Evolutionary conservation across 2,329 filamentous ascomycete genomes (phyloP).

Genomic region (Colletotrichum falcatum): DNA sequence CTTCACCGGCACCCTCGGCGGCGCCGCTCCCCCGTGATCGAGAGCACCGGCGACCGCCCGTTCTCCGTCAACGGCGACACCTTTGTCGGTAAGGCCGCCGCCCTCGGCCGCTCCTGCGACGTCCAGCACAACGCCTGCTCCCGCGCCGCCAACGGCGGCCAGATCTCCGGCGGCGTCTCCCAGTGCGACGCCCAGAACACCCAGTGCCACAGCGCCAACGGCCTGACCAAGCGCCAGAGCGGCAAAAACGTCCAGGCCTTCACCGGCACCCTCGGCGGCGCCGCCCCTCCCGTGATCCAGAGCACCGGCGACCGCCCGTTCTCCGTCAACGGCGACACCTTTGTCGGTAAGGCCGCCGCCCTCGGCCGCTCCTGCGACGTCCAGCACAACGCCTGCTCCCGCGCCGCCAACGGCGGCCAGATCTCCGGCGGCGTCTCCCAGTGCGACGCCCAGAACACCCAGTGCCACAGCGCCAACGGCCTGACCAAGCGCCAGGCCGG

Average conservation of each 20-base stretch:
- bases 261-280: slow-evolving; percentile 56
- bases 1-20: slow-evolving; percentile 59
- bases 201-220: slow-evolving; percentile 49
- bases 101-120: slow-evolving; percentile 61
- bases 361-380: slow-evolving; percentile 62
- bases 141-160: slow-evolving; percentile 60
- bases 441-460: slow-evolving; percentile 57
- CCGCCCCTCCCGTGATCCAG: slow-evolving; percentile 56
- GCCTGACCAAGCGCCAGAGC: slow-evolving; percentile 42
- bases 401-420: slow-evolving; percentile 59
- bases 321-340: slow-evolving; percentile 66
- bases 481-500: no score
- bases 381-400: slow-evolving; percentile 63
- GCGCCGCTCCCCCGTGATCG: slow-evolving; percentile 56
- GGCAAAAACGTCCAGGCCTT: slow-evolving; percentile 58
- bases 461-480: slow-evolving; percentile 49
- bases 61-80: slow-evolving; percentile 67
- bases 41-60: slow-evolving; percentile 52
- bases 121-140: slow-evolving; percentile 64
- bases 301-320: slow-evolving; percentile 56
- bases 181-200: slow-evolving; percentile 59
- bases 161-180: slow-evolving; percentile 50
- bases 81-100: slow-evolving; percentile 62
- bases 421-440: slow-evolving; percentile 52
- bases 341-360: slow-evolving; percentile 60